Percentiles rank a stretch among this genome's conserved stretches.
Evolutionary conservation across 441 rosid species (phyloP).

Genomic region (Capsella rubella): DNA sequence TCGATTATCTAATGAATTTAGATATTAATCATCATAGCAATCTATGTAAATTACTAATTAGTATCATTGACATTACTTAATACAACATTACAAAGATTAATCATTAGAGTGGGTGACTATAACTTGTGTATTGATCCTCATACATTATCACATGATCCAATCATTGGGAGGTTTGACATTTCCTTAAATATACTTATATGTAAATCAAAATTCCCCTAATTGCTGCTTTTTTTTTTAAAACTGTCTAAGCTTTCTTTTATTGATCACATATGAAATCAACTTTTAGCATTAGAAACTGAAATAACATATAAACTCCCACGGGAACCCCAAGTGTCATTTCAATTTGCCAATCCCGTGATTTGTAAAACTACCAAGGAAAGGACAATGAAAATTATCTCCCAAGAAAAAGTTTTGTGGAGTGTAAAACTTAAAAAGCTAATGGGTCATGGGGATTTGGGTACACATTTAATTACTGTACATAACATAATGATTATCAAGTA

Average conservation of each 20-base stretch:
- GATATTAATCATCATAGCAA: slow-evolving; percentile 9
- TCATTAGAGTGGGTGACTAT: slow-evolving; percentile 29
- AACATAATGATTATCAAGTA: slow-evolving; percentile 24
- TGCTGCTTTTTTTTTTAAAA: neutral
- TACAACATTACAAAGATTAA: slow-evolving; percentile 29
- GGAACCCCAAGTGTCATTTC: neutral
- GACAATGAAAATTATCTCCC: neutral
- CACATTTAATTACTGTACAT: neutral
- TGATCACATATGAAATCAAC: neutral
- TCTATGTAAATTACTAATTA: slow-evolving; percentile 3
- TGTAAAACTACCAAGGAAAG: slow-evolving; percentile 1
- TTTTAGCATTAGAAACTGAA: neutral
- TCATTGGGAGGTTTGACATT: slow-evolving; percentile 42
- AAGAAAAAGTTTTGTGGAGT: neutral
- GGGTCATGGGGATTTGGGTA: slow-evolving; percentile 6
- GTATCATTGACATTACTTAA: slow-evolving; percentile 9
- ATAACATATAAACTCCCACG: neutral
- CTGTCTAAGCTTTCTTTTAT: neutral
- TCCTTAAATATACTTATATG: neutral
- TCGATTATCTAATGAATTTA: slow-evolving; percentile 3
- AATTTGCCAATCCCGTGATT: neutral
- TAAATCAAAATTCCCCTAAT: neutral
- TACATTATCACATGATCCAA: slow-evolving; percentile 35
- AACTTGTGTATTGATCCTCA: slow-evolving; percentile 2
- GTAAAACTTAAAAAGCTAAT: neutral